A percentile compares a stretch with the other conserved stretches of the same genome.
phyloP scores from a whole-genome alignment of 192 early-diverging fungal species.

The Umbelopsis isabellina region DNA sequence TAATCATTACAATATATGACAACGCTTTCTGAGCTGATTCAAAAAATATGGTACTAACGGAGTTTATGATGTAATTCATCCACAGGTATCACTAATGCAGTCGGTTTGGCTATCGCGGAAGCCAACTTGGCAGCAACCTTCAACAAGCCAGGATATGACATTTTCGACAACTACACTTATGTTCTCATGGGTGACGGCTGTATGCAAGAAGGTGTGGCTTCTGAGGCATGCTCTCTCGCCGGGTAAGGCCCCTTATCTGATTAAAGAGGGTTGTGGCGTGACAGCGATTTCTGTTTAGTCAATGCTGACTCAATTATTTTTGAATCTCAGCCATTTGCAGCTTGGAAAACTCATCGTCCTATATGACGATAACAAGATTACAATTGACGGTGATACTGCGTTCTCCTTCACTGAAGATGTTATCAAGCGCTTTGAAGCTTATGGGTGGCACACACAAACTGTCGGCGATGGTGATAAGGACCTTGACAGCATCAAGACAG shows the following conservation, averaged over 20 bases:
- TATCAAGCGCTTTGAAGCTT: constrained; percentile 82
- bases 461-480: constrained; percentile 83
- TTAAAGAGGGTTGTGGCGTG: background rate
- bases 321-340: constrained; percentile 65
- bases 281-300: background rate
- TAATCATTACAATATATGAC: constrained; percentile 21
- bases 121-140: constrained; percentile 87
- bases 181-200: constrained; percentile 93
- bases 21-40: background rate
- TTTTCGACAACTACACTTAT: constrained; percentile 87
- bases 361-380: constrained; percentile 97
- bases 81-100: constrained; percentile 80
- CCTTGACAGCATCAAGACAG: constrained; percentile 65
- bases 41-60: background rate
- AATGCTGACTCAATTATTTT: background rate
- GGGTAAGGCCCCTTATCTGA: constrained; percentile 54
- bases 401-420: constrained; percentile 96
- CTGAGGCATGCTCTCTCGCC: constrained; percentile 91
- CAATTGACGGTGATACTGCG: constrained; percentile 87
- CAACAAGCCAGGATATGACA: constrained; percentile 85
- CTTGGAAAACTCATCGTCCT: constrained; percentile 93
- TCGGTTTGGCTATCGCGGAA: constrained; percentile 91
- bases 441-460: constrained; percentile 89
- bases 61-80: constrained; percentile 16
- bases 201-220: constrained; percentile 95